Evolutionary conservation across 768 basidiomycete species (phyloP).

Genomic region (Mycena chlorophos): DNA sequence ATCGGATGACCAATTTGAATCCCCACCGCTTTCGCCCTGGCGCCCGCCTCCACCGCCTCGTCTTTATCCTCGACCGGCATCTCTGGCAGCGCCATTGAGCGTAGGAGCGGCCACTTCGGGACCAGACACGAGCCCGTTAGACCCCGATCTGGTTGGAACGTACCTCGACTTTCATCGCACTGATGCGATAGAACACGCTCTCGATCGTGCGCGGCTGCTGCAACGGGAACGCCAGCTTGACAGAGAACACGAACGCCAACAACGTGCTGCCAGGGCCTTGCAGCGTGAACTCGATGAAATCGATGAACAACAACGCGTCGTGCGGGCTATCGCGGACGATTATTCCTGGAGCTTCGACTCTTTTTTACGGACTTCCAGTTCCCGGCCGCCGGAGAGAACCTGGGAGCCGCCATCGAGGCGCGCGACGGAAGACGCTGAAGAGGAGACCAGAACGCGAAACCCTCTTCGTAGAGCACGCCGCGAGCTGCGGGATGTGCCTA

Average conservation of each 20-base stretch:
- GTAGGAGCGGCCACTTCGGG: constrained; percentile 9
- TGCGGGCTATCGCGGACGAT: constrained; percentile 13
- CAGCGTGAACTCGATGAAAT: background rate
- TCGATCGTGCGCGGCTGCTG: constrained; percentile 12
- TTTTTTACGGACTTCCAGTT: constrained; percentile 3
- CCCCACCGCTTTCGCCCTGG: constrained; percentile 8
- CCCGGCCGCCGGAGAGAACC: too few relatives aligned
- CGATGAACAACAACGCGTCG: constrained; percentile 13
- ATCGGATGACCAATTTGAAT: background rate
- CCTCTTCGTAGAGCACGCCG: background rate
- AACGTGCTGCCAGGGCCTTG: too few relatives aligned
- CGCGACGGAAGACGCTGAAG: background rate
- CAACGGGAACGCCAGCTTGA: constrained; percentile 8
- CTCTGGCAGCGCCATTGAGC: constrained; percentile 18
- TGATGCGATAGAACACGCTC: constrained; percentile 17
- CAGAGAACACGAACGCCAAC: constrained; percentile 8
- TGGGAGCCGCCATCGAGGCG: background rate
- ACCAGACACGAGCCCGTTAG: constrained; percentile 4
- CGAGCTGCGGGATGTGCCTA: constrained; percentile 4
- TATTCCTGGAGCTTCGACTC: constrained; percentile 19
- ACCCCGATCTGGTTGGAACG: constrained; percentile 10
- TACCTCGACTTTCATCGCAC: constrained; percentile 8
- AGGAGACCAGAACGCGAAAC: too few relatives aligned
- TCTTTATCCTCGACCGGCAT: constrained; percentile 17
- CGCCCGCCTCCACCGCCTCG: constrained; percentile 6